Conservation (phyloP, 1,284 basidiomycete species). For the Fomitopsis pinicola region DNA sequence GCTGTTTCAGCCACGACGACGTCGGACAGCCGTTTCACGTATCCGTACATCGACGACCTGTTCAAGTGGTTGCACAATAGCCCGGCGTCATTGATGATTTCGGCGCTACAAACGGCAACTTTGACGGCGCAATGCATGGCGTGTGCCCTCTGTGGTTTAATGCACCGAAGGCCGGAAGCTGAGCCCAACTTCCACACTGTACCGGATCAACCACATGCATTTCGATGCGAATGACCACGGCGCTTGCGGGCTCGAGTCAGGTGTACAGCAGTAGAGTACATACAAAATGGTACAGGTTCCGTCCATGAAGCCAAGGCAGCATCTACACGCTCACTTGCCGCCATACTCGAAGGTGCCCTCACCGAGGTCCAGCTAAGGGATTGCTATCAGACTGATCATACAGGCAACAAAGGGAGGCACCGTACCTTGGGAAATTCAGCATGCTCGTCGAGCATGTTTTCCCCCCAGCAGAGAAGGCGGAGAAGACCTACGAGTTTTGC, state of each 20-base stretch:
- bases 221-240: background rate
- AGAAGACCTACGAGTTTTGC: conserved; percentile 88
- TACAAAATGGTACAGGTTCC: background rate
- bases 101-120: background rate
- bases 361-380: conserved; percentile 22
- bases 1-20: background rate
- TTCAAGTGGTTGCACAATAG: background rate
- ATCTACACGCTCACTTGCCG: conserved; percentile 7
- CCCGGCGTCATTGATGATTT: background rate
- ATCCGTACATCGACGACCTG: background rate
- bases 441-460: conserved; percentile 71
- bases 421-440: conserved; percentile 72
- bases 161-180: background rate
- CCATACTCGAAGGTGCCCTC: conserved; percentile 24
- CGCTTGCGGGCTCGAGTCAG: background rate
- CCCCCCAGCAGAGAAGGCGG: conserved; percentile 86
- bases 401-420: background rate
- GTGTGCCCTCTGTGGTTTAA: background rate
- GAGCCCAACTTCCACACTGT: background rate
- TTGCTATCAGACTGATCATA: background rate
- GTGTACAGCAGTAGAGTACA: background rate
- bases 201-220: background rate
- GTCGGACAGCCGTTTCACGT: background rate
- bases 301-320: background rate
- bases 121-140: background rate